Evolutionary conservation across 192 early-diverging fungal species (phyloP).

Genomic region (Borealophlyctis nickersoniae): DNA sequence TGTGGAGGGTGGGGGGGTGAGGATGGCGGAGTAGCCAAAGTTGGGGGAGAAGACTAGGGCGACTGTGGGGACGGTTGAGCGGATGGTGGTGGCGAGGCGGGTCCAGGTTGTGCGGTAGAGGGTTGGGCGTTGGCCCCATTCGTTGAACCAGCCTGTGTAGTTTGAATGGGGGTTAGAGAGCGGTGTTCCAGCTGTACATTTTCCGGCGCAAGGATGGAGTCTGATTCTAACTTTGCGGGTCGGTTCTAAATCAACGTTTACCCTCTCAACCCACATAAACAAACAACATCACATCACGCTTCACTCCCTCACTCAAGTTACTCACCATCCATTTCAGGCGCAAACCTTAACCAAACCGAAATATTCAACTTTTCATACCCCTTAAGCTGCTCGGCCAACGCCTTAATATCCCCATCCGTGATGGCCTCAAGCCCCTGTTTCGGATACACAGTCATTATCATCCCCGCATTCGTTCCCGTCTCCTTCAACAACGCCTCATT

Average conservation of each 20-base stretch:
- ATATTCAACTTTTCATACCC: conserved; percentile 31
- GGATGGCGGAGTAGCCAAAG: neutral
- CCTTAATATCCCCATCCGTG: conserved; percentile 20
- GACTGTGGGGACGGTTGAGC: neutral
- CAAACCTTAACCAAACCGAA: conserved; percentile 39
- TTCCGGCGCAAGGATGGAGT: neutral
- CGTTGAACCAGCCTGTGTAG: conserved; percentile 18
- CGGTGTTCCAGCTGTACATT: too few species aligned
- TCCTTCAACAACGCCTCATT: neutral
- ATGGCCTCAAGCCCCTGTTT: neutral
- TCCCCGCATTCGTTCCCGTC: neutral
- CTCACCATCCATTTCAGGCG: conserved; percentile 50
- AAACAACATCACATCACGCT: conserved; percentile 38
- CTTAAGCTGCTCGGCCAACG: conserved; percentile 15
- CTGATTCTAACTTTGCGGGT: neutral
- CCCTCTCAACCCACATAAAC: conserved; percentile 25
- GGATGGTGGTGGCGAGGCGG: neutral
- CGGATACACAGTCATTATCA: neutral
- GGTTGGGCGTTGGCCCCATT: conserved; percentile 24
- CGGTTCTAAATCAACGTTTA: conserved; percentile 32
- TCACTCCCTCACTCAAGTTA: conserved; percentile 32
- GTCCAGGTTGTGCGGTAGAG: conserved; percentile 8
- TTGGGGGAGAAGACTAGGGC: neutral
- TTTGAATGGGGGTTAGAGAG: conserved; percentile 40
- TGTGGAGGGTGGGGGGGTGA: neutral